Percentiles rank a stretch among this genome's conserved stretches.
Evolutionary conservation across 768 basidiomycete species (phyloP).

Genomic region (Psilocybe subaeruginosa): DNA sequence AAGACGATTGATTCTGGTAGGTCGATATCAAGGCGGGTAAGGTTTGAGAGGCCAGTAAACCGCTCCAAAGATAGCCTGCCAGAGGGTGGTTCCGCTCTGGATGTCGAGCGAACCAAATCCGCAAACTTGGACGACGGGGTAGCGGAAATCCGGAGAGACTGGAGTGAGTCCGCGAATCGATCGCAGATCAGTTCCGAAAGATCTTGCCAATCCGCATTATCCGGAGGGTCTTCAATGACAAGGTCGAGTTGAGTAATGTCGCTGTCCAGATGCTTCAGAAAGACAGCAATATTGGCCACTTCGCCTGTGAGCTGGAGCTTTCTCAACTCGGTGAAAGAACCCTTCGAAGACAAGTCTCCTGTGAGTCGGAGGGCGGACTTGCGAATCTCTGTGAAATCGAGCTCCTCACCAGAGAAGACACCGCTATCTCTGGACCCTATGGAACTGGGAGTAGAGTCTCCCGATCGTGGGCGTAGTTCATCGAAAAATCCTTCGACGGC

Average conservation of each 20-base stretch:
- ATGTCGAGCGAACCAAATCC: slow-evolving; percentile 79
- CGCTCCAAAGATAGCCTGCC: slow-evolving; percentile 64
- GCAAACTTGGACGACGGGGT: slow-evolving; percentile 77
- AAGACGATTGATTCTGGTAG: slow-evolving; percentile 78
- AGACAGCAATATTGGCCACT: slow-evolving; percentile 68
- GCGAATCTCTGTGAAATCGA: slow-evolving; percentile 76
- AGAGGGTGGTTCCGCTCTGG: slow-evolving; percentile 63
- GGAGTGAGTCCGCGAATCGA: slow-evolving; percentile 60
- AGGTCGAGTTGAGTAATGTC: slow-evolving; percentile 72
- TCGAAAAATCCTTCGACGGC: slow-evolving; percentile 85
- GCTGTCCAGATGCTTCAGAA: slow-evolving; percentile 69
- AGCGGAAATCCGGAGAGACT: slow-evolving; percentile 63
- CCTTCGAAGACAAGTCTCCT: slow-evolving; percentile 57
- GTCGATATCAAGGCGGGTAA: slow-evolving; percentile 73
- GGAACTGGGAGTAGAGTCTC: slow-evolving; percentile 71
- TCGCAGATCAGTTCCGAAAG: slow-evolving; percentile 66
- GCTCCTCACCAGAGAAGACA: slow-evolving; percentile 76
- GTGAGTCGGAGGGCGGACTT: slow-evolving; percentile 70
- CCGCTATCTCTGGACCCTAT: slow-evolving; percentile 73
- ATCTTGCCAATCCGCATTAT: slow-evolving; percentile 75
- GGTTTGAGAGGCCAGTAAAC: slow-evolving; percentile 52
- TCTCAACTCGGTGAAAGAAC: slow-evolving; percentile 60
- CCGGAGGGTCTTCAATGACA: slow-evolving; percentile 79
- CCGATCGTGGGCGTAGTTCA: slow-evolving; percentile 64
- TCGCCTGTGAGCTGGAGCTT: slow-evolving; percentile 73